Conservation (phyloP, 2,329 filamentous ascomycete species). For the Cephalotrichum gorgonifer region DNA sequence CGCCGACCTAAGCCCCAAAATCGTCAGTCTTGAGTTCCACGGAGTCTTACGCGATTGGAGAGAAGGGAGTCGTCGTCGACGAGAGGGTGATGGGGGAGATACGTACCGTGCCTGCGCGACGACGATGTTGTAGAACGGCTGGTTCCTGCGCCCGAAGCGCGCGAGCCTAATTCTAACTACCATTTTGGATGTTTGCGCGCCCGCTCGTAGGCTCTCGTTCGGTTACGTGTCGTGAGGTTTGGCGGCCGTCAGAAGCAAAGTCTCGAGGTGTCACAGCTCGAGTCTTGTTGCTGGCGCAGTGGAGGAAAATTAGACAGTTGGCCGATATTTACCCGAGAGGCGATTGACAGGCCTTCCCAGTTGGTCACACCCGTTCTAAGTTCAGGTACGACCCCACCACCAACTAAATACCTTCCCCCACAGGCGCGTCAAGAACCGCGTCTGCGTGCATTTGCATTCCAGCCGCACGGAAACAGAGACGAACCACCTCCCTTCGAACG, state of each 20-base stretch:
- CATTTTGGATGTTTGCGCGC: conserved; percentile 45
- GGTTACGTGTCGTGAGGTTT: background rate
- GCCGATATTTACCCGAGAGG: background rate
- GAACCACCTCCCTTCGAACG: too few relatives aligned
- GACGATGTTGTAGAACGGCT: conserved; percentile 97
- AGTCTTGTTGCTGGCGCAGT: background rate
- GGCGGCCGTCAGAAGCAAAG: background rate
- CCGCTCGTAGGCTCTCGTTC: background rate
- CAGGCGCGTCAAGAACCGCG: background rate
- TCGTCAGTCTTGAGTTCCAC: background rate
- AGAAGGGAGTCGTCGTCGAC: background rate
- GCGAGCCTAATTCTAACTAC: conserved; percentile 89
- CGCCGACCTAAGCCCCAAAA: conserved; percentile 53
- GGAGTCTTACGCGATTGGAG: background rate
- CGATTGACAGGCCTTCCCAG: background rate
- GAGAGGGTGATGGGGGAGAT: background rate
- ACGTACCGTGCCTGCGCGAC: conserved; percentile 80
- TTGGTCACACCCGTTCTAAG: background rate
- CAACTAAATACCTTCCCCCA: background rate
- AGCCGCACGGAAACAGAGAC: background rate
- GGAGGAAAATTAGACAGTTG: background rate
- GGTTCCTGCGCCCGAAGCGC: conserved; percentile 79
- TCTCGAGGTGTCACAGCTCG: background rate
- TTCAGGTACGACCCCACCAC: background rate
- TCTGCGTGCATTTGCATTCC: background rate